phyloP scores from a whole-genome alignment of 305 asterid species.

The Coffea humblotiana region DNA sequence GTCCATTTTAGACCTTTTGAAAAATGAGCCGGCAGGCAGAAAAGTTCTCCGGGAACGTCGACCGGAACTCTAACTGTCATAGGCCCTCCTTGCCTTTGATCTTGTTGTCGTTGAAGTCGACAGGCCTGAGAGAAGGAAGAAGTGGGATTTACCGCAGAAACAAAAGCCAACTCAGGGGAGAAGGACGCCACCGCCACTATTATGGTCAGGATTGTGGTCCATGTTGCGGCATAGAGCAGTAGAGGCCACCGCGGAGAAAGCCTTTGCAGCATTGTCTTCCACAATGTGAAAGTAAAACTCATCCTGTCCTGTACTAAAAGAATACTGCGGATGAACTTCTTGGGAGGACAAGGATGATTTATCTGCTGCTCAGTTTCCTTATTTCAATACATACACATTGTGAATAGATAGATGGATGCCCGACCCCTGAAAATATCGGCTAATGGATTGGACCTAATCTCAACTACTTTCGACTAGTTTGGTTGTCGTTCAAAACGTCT shows the following conservation, averaged over 20 bases:
- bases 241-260: constrained; percentile 50
- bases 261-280: constrained; percentile 30
- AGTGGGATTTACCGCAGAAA: constrained; percentile 50
- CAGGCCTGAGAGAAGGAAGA: constrained; percentile 52
- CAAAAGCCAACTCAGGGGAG: constrained; percentile 77
- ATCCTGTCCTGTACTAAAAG: constrained; percentile 24
- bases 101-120: background rate
- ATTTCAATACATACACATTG: no score
- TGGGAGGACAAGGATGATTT: no score
- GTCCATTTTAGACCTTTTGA: constrained; percentile 26
- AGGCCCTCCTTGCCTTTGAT: background rate
- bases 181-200: constrained; percentile 75
- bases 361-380: no score
- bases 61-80: constrained; percentile 61
- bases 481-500: constrained; percentile 26
- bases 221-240: constrained; percentile 58
- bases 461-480: constrained; percentile 40
- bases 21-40: constrained; percentile 21
- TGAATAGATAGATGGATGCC: background rate
- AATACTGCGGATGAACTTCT: no score
- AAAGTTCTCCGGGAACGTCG: constrained; percentile 36
- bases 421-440: background rate
- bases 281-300: constrained; percentile 40
- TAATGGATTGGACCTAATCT: constrained; percentile 47
- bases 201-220: constrained; percentile 64